phyloP scores from a whole-genome alignment of 176 grass and related monocot species.

The Hyparrhenia diplandra region DNA sequence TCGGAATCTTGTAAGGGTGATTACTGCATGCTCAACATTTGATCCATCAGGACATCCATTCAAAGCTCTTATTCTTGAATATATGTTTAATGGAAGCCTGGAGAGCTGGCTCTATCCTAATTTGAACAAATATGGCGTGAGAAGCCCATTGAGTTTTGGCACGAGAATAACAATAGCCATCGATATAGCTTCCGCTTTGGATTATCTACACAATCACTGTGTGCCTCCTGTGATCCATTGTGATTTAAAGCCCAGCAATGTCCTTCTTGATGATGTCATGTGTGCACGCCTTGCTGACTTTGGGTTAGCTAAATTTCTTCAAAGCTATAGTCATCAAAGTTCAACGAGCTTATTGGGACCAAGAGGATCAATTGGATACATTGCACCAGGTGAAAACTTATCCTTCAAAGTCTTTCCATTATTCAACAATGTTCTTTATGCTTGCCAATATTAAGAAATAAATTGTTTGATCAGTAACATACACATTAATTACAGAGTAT shows the following conservation, averaged over 20 bases:
- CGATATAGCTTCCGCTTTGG: constrained; percentile 47
- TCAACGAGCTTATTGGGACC: constrained; percentile 14
- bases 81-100: constrained; percentile 28
- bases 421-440: neutral
- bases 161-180: constrained; percentile 37
- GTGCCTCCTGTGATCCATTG: constrained; percentile 42
- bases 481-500: constrained; percentile 32
- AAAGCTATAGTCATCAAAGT: neutral
- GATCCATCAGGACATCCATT: constrained; percentile 43
- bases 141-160: constrained; percentile 20
- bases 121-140: neutral
- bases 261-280: constrained; percentile 38
- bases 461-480: neutral
- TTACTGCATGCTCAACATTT: constrained; percentile 37
- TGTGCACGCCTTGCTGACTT: constrained; percentile 42
- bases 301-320: constrained; percentile 35
- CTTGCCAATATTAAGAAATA: neutral
- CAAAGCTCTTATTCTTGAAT: constrained; percentile 45
- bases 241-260: constrained; percentile 56
- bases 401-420: neutral
- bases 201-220: constrained; percentile 43
- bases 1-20: constrained; percentile 42
- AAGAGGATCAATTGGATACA: constrained; percentile 42
- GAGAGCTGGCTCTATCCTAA: constrained; percentile 50
- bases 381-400: constrained; percentile 29